Evolutionary conservation across 371 early-diverging fungal genomes (phyloP).

Genomic region (Nematocida major): DNA sequence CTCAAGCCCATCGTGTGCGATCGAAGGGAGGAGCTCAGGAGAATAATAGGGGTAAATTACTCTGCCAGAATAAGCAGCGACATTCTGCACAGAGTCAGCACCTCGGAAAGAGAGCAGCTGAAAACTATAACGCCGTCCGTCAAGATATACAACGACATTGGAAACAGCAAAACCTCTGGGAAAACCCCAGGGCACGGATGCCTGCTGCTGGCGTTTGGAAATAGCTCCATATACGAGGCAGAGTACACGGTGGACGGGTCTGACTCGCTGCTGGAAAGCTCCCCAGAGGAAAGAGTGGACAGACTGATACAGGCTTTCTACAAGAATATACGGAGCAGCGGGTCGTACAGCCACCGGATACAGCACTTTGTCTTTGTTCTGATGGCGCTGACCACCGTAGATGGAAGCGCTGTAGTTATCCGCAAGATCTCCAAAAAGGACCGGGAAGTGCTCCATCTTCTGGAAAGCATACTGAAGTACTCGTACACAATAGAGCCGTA

Average conservation of each 20-base stretch:
- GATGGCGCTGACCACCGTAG: constrained; percentile 10
- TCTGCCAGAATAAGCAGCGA: constrained; percentile 14
- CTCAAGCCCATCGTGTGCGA: constrained; percentile 4
- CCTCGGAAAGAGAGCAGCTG: constrained; percentile 14
- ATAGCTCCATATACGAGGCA: constrained; percentile 28
- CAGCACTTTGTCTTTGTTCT: constrained; percentile 28
- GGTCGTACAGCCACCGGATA: constrained; percentile 13
- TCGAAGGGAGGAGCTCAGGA: constrained; percentile 6
- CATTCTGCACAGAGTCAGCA: constrained; percentile 16
- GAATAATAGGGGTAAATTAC: constrained; percentile 44
- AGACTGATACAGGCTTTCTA: not conserved
- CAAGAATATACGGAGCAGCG: constrained; percentile 39
- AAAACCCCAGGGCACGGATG: constrained; percentile 24
- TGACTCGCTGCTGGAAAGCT: not conserved
- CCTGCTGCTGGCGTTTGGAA: constrained; percentile 2
- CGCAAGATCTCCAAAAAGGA: not conserved
- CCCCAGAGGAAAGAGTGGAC: constrained; percentile 4
- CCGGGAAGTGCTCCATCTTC: constrained; percentile 4
- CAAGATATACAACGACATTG: constrained; percentile 49
- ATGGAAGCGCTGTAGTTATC: constrained; percentile 23
- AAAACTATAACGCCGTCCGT: constrained; percentile 8
- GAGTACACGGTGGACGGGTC: constrained; percentile 34
- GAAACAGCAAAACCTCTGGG: constrained; percentile 17
- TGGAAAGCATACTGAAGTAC: constrained; percentile 35
- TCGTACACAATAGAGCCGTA: constrained; percentile 42